phyloP scores from a whole-genome alignment of 2,329 filamentous ascomycete species.

The Penicillium expansum region DNA sequence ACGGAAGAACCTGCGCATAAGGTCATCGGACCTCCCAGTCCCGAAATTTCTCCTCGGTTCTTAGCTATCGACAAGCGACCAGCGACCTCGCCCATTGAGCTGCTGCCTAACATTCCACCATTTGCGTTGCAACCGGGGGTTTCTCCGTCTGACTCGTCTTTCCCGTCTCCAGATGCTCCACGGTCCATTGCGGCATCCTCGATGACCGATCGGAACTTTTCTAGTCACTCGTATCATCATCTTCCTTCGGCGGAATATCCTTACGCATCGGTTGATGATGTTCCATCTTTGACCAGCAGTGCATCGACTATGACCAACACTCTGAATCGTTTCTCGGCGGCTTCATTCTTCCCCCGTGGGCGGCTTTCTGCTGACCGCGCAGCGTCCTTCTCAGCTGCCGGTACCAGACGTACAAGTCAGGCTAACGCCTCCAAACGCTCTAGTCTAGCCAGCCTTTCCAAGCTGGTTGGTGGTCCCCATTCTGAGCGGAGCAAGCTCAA shows the following conservation, averaged over 20 bases:
- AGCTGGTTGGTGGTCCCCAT: constrained; percentile 45
- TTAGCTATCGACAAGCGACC: constrained; percentile 41
- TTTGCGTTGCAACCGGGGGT: constrained; percentile 40
- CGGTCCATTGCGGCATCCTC: constrained; percentile 43
- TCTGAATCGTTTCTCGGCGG: constrained; percentile 42
- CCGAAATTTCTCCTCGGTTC: constrained; percentile 38
- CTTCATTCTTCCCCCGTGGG: constrained; percentile 41
- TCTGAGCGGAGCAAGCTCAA: constrained; percentile 47
- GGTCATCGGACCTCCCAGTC: constrained; percentile 29
- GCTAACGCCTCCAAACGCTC: constrained; percentile 45
- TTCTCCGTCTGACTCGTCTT: constrained; percentile 41
- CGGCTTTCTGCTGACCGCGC: constrained; percentile 46
- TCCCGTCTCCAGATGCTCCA: constrained; percentile 47
- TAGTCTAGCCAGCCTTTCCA: constrained; percentile 50
- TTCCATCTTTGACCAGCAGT: constrained; percentile 51
- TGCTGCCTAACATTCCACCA: constrained; percentile 39
- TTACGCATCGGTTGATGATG: constrained; percentile 48
- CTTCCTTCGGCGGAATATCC: constrained; percentile 39
- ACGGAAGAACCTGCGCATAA: constrained; percentile 30
- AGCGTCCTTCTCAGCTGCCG: constrained; percentile 44
- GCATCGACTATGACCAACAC: constrained; percentile 48
- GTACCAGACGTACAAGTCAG: constrained; percentile 39
- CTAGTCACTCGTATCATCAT: constrained; percentile 37
- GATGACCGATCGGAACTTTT: constrained; percentile 42
- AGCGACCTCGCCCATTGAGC: constrained; percentile 43